phyloP scores from a whole-genome alignment of 805 yeast species.

The Suhomyces emberorum region DNA sequence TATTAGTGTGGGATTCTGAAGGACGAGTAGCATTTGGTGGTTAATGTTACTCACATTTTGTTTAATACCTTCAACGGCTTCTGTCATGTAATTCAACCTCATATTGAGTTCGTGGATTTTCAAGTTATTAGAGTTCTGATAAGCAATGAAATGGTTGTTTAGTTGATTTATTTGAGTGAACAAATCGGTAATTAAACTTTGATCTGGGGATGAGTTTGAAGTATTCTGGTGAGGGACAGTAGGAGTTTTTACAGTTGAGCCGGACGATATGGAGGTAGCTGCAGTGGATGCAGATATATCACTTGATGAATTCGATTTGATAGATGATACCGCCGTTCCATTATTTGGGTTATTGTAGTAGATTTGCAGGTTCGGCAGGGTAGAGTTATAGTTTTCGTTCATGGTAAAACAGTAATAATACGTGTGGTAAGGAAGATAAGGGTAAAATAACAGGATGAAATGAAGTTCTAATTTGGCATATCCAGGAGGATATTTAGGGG shows the following conservation, averaged over 20 bases:
- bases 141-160: conserved; percentile 13
- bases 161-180: conserved; percentile 15
- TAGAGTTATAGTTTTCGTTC: conserved; percentile 4
- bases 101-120: conserved; percentile 20
- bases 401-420: background rate
- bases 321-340: background rate
- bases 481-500: too few relatives aligned
- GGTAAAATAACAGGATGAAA: too few relatives aligned
- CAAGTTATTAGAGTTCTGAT: conserved; percentile 18
- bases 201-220: background rate
- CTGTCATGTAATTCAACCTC: conserved; percentile 11
- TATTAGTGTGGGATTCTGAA: conserved; percentile 5
- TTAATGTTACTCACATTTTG: conserved; percentile 13
- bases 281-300: conserved; percentile 1
- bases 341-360: conserved; percentile 3
- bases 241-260: too few relatives aligned
- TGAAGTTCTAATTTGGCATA: too few relatives aligned
- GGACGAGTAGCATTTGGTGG: conserved; percentile 9
- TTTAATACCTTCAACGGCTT: conserved; percentile 11
- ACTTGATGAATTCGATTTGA: conserved; percentile 1
- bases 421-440: too few relatives aligned
- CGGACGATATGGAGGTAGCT: too few relatives aligned
- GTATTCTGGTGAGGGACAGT: background rate
- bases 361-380: conserved; percentile 4
- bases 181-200: conserved; percentile 6